These are phyloP conservation scores for Melastoma candidum DNA, from an alignment of 441 rosid species.

Conservation along the genomic window DNA sequence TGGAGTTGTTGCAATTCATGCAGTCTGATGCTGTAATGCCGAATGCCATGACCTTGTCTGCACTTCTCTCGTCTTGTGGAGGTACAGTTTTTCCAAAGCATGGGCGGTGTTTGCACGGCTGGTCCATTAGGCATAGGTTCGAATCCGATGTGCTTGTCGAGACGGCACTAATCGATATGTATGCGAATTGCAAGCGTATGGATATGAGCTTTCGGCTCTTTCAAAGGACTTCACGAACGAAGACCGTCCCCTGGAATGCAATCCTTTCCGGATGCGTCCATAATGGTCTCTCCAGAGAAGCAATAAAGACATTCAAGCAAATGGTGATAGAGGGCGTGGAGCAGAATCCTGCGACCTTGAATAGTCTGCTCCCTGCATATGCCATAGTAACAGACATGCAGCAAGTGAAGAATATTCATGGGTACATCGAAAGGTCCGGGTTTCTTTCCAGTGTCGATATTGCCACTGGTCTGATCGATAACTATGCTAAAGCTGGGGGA, in stretches of 20 bases:
- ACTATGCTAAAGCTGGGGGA: constrained; percentile 46
- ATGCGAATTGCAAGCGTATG: constrained; percentile 43
- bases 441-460: constrained; percentile 30
- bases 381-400: constrained; percentile 39
- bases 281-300: constrained; percentile 32
- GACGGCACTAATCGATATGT: constrained; percentile 59
- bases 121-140: constrained; percentile 40
- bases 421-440: constrained; percentile 41
- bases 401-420: constrained; percentile 42
- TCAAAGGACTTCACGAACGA: constrained; percentile 29
- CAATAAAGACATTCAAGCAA: constrained; percentile 34
- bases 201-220: constrained; percentile 39
- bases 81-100: constrained; percentile 24
- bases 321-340: constrained; percentile 38
- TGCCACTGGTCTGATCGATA: constrained; percentile 40
- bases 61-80: constrained; percentile 51
- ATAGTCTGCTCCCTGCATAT: constrained; percentile 54
- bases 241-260: constrained; percentile 53
- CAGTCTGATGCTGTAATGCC: constrained; percentile 37
- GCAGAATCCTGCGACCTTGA: constrained; percentile 39
- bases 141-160: constrained; percentile 28
- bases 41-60: constrained; percentile 41
- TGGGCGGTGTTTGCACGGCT: constrained; percentile 49
- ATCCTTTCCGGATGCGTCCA: constrained; percentile 37
- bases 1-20: constrained; percentile 32